phyloP scores from a whole-genome alignment of 1,284 basidiomycete genomes.

The Rhodotorula sp. region DNA sequence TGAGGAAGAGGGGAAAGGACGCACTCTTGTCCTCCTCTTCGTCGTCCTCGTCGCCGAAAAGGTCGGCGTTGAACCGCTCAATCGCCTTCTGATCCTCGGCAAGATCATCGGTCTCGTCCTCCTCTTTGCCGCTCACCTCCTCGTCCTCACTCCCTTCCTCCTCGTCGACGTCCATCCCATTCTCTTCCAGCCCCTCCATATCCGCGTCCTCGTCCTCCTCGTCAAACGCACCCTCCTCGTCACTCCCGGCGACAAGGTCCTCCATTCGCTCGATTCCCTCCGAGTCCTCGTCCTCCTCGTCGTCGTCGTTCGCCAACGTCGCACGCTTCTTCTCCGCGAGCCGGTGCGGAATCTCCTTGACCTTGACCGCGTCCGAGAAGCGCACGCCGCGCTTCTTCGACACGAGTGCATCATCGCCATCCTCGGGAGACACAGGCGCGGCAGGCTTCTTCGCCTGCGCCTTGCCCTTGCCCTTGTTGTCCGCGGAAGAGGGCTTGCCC shows the following conservation, averaged over 20 bases:
- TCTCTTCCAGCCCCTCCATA: slow-evolving; percentile 44
- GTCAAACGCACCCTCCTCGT: slow-evolving; percentile 45
- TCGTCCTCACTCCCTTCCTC: slow-evolving; percentile 27
- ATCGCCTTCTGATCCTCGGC: slow-evolving; percentile 51
- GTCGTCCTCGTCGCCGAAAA: slow-evolving; percentile 59
- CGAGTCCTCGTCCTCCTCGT: slow-evolving; percentile 45
- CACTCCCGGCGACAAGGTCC: slow-evolving; percentile 46
- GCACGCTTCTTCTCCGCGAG: slow-evolving; percentile 51
- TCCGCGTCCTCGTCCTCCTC: slow-evolving; percentile 51
- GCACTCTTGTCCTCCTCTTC: slow-evolving; percentile 49
- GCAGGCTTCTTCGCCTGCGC: slow-evolving; percentile 14
- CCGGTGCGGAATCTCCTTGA: slow-evolving; percentile 56
- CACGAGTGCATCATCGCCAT: slow-evolving; percentile 12
- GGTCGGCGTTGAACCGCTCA: slow-evolving; percentile 56
- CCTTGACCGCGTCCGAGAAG: slow-evolving; percentile 76
- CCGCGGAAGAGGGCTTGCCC: slow-evolving; percentile 11
- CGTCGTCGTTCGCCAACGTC: slow-evolving; percentile 34
- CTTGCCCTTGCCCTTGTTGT: slow-evolving; percentile 43
- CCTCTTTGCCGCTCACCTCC: slow-evolving; percentile 44
- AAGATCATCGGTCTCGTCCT: slow-evolving; percentile 41
- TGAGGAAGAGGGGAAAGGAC: slow-evolving; percentile 1
- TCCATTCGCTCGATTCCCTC: slow-evolving; percentile 50
- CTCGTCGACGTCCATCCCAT: slow-evolving; percentile 35
- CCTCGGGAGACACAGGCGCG: not conserved
- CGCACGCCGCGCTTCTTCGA: slow-evolving; percentile 58